These are phyloP conservation scores for Withania somnifera DNA, from an alignment of 305 asterid genomes.

Conservation along the genomic window DNA sequence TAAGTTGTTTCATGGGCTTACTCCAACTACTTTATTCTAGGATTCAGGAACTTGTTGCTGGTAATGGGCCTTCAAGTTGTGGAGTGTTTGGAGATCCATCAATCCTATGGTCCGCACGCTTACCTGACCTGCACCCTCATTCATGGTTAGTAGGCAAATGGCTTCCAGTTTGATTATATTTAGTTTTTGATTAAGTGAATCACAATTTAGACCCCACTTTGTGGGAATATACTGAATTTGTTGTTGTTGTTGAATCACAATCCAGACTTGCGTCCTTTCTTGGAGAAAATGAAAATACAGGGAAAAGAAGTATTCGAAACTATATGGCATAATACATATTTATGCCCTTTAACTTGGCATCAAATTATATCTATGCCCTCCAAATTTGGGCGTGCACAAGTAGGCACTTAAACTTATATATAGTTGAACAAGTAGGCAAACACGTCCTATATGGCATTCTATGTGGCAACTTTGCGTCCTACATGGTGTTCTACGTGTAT, in stretches of 20 bases:
- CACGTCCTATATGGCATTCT: too few species aligned
- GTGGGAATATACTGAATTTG: too few species aligned
- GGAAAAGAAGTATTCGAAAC: background rate
- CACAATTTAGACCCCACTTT: too few species aligned
- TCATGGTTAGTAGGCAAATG: constrained; percentile 15
- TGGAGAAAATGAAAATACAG: background rate
- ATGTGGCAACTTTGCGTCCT: too few species aligned
- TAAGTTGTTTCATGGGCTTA: background rate
- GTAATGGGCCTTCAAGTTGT: background rate
- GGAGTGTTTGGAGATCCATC: constrained; percentile 14
- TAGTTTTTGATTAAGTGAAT: background rate
- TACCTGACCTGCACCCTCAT: constrained; percentile 13
- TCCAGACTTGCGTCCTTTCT: background rate
- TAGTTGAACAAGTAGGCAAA: too few species aligned
- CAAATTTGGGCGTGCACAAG: too few species aligned
- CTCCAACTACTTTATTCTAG: background rate
- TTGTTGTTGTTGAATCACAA: too few species aligned
- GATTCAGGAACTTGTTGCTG: constrained; percentile 13
- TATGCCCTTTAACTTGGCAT: too few species aligned
- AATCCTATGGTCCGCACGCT: background rate
- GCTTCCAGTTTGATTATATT: background rate
- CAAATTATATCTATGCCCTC: too few species aligned
- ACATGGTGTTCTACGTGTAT: too few species aligned
- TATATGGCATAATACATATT: too few species aligned
- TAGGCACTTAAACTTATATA: too few species aligned